Conservation (phyloP, 257 asterid genomes). For the Hygrophila difformis region DNA sequence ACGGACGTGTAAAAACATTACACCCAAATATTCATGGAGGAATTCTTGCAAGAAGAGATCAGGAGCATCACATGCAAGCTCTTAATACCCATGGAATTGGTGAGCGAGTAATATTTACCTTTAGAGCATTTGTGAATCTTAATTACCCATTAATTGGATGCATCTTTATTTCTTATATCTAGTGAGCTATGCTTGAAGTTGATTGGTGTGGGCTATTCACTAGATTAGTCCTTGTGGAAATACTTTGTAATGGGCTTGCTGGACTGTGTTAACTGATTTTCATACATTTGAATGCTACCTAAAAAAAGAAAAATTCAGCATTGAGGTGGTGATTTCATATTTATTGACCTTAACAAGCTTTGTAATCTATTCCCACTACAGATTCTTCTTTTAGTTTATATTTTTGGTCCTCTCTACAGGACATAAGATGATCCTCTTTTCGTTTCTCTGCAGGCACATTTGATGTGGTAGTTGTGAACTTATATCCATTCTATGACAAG, state of each 20-base stretch:
- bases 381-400: not conserved
- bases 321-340: not conserved
- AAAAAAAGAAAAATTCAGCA: not conserved
- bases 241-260: no score
- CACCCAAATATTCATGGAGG: slow-evolving; percentile 95
- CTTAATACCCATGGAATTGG: slow-evolving; percentile 76
- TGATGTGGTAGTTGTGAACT: slow-evolving; percentile 94
- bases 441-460: slow-evolving; percentile 58
- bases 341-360: not conserved
- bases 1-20: slow-evolving; percentile 96
- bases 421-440: slow-evolving; percentile 9
- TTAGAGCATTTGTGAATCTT: not conserved
- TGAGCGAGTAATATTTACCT: slow-evolving; percentile 20
- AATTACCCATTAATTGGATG: slow-evolving; percentile 1
- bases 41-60: slow-evolving; percentile 94
- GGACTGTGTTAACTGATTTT: no score
- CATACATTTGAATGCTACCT: no score
- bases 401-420: slow-evolving; percentile 12
- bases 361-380: no score
- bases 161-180: not conserved
- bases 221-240: no score
- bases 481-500: slow-evolving; percentile 87
- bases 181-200: slow-evolving; percentile 2
- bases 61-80: slow-evolving; percentile 87
- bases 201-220: not conserved